Conservation (phyloP, 805 yeast species). For the Ogataea degrootiae region DNA sequence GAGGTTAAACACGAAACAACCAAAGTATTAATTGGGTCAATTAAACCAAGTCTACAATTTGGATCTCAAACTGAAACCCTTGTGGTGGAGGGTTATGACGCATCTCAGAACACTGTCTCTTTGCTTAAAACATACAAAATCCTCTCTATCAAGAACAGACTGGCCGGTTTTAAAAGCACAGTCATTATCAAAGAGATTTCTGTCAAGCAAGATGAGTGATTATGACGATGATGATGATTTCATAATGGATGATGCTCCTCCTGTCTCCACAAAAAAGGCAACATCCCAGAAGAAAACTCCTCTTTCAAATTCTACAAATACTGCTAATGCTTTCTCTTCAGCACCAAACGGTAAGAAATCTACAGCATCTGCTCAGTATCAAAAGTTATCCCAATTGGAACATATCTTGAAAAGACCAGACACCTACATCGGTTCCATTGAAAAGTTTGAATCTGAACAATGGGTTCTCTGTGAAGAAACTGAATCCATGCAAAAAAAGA, state of each 20-base stretch:
- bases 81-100: no score
- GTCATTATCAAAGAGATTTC: neutral
- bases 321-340: slow-evolving; percentile 2
- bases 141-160: no score
- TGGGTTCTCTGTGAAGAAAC: slow-evolving; percentile 78
- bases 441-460: slow-evolving; percentile 68
- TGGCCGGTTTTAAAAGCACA: neutral
- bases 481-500: slow-evolving; percentile 51
- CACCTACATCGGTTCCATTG: slow-evolving; percentile 95
- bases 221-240: slow-evolving; percentile 6
- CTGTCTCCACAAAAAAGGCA: slow-evolving; percentile 3
- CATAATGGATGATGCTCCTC: slow-evolving; percentile 4
- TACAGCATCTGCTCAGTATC: slow-evolving; percentile 70
- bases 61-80: no score
- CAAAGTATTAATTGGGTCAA: no score
- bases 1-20: no score
- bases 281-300: slow-evolving; percentile 32
- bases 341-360: slow-evolving; percentile 10
- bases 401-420: slow-evolving; percentile 97
- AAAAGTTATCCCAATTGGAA: slow-evolving; percentile 89
- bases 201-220: slow-evolving; percentile 7
- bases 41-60: no score
- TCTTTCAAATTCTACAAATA: slow-evolving; percentile 30
- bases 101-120: no score
- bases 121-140: no score